A percentile compares a stretch with the other conserved stretches of the same genome.
Evolutionary conservation across 169 alveolate species (phyloP).

Genomic region (Toxoplasma gondii): DNA sequence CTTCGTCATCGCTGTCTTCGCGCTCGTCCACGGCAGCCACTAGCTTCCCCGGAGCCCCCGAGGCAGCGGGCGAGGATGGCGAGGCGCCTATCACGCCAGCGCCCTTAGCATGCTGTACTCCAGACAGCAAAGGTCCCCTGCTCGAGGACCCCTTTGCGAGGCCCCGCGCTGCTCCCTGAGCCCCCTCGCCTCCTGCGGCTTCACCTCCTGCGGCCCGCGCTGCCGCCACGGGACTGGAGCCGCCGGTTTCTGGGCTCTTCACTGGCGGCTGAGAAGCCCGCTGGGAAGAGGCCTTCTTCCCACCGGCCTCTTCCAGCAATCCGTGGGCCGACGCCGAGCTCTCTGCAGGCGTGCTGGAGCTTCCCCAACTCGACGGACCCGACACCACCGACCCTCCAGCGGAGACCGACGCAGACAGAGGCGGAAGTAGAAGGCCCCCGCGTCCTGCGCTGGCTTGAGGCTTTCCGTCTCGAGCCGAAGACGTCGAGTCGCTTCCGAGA

Average conservation of each 20-base stretch:
- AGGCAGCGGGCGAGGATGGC: neutral
- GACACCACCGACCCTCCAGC: neutral
- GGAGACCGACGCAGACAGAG: neutral
- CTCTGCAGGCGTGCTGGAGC: neutral
- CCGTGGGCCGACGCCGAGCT: neutral
- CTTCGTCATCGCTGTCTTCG: slow-evolving; percentile 30
- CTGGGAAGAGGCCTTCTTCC: neutral
- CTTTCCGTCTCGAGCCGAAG: neutral
- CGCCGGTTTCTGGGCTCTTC: neutral
- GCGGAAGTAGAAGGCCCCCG: neutral
- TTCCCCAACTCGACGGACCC: neutral
- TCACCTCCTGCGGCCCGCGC: neutral
- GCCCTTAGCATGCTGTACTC: neutral
- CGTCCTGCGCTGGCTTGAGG: neutral
- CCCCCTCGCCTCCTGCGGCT: neutral
- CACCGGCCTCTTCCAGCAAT: neutral
- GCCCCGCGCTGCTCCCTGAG: neutral
- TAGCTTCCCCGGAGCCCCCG: neutral
- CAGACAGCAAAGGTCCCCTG: neutral
- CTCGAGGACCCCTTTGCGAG: neutral
- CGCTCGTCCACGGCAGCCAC: neutral
- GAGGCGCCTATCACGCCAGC: neutral
- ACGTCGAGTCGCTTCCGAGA: neutral
- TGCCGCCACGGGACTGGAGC: neutral
- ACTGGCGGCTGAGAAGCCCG: neutral